A percentile compares a stretch with the other conserved stretches of the same genome.
phyloP scores from a whole-genome alignment of 371 early-diverging fungal species.

The Apophysomyces sp. region DNA sequence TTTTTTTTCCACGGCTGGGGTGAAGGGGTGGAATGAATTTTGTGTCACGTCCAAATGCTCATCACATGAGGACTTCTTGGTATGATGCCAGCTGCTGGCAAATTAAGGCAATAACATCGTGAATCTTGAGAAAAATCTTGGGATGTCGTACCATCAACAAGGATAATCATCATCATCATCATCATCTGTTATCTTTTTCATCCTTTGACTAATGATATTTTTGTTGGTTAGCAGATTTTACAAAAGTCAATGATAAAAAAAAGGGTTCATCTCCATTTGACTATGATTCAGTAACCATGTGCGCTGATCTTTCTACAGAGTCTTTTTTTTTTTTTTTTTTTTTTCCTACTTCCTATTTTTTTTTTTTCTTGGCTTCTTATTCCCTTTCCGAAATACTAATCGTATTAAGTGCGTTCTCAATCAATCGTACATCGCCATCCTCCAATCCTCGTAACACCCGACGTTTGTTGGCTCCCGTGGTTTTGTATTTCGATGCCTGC shows the following conservation, averaged over 20 bases:
- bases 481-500: not conserved
- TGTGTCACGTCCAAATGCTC: not conserved
- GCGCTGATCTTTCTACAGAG: too few relatives aligned
- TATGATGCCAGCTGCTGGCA: not conserved
- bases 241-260: too few relatives aligned
- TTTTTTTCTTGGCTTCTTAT: not conserved
- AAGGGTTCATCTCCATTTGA: too few relatives aligned
- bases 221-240: too few relatives aligned
- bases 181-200: too few relatives aligned
- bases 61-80: not conserved
- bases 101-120: not conserved
- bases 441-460: constrained; percentile 43
- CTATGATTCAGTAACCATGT: too few relatives aligned
- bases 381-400: constrained; percentile 14
- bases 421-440: constrained; percentile 47
- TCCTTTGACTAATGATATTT: too few relatives aligned
- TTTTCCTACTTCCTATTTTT: not conserved
- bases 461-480: constrained; percentile 30
- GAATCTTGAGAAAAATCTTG: not conserved
- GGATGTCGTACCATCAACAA: not conserved
- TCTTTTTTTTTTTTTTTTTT: not conserved
- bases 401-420: constrained; percentile 44
- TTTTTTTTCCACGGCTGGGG: not conserved
- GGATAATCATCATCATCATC: too few relatives aligned
- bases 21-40: not conserved